These are phyloP conservation scores for Pelargonium australe DNA, from an alignment of 441 rosid species.

Conservation along the genomic window DNA sequence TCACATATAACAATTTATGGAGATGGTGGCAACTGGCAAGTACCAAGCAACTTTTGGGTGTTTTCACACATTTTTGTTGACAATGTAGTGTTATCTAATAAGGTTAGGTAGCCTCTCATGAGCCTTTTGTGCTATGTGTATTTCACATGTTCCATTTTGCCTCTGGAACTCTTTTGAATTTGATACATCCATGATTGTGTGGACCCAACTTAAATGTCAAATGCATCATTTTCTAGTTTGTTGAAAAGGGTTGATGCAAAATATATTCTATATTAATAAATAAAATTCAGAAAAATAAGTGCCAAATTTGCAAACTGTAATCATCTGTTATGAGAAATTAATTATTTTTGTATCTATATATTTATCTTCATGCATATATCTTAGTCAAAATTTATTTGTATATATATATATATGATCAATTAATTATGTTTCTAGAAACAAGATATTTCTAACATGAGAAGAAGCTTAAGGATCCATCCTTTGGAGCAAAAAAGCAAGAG, in stretches of 20 bases:
- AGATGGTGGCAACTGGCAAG: background rate
- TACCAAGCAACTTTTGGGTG: constrained; percentile 1
- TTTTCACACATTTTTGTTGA: background rate
- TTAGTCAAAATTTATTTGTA: no score
- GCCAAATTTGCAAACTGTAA: background rate
- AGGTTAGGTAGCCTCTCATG: background rate
- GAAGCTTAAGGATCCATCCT: no score
- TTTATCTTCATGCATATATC: background rate
- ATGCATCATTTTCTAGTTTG: background rate
- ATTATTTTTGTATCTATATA: background rate
- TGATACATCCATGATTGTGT: background rate
- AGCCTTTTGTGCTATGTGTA: background rate
- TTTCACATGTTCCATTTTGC: background rate
- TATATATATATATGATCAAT: no score
- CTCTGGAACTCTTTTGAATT: background rate
- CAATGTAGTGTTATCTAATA: background rate
- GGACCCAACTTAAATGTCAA: background rate
- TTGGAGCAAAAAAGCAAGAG: background rate
- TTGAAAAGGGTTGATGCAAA: background rate
- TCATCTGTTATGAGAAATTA: background rate
- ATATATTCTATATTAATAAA: background rate
- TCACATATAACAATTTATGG: background rate
- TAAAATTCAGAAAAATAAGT: background rate
- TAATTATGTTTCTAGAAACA: no score
- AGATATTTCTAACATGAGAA: background rate